Evolutionary conservation across 2,329 filamentous ascomycete species (phyloP), one percentile per base, ranked within the genome.

Genomic region (Seiridium unicorne): DNA sequence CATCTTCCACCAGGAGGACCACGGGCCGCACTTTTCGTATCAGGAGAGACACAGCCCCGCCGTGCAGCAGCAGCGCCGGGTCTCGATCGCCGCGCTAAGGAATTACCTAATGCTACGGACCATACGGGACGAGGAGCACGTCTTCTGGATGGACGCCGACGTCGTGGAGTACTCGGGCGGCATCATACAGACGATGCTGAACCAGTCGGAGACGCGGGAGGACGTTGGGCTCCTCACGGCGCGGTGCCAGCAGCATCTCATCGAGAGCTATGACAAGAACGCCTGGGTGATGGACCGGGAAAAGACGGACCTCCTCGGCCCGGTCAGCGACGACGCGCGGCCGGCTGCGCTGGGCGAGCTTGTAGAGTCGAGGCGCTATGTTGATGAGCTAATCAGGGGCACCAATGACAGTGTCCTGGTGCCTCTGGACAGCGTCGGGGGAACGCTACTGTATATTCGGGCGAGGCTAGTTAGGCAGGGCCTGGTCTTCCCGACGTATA

Each of bases 141-240:
- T 75, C 31, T 53, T 76, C 34, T 76, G 73, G 74, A 55, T 75
- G 6, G 74, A 76, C 56, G 69, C 73, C n/a, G 74, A 75, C 60
- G 66, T 75, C 31, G 73, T 71, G 35, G 70, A 72, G 55, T 62
- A 74, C 8, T 73, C 72, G 0, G 44, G 59, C 1, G 67, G 66
- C 1, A 64, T 76, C 46, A 62, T 75, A 26, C 68, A 72, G 63
- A 65, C 64, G 35, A 74, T 75, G 68, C 61, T 72, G 32, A 58
- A 55, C 1, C 70, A 73, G 46, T 67, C 72, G 3, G 62, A 62
- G 48, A 62, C 55, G 6, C 66, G 64, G 10, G 62, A 63, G 7
- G 65, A 70, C 26, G 69, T 69, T 8, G 71, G 72, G 3, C 65
- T 75, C 44, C 66, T 75, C 54, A 75, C 73, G 10, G 69, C 72